Conservation (phyloP, 495 filamentous ascomycete genomes). For the Filosporella fistucella region DNA sequence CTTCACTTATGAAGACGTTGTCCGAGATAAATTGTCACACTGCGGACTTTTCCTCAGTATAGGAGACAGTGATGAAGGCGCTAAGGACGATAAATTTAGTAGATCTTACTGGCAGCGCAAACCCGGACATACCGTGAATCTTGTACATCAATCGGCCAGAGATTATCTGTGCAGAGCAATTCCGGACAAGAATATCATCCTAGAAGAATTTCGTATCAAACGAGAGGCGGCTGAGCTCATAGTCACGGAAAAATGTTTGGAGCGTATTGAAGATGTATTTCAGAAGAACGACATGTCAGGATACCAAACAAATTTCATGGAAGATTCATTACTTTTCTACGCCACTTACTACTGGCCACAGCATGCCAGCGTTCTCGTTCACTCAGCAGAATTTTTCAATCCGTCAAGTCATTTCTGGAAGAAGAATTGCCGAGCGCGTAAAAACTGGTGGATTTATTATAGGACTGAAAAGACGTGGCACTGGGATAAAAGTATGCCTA, state of each 20-base stretch:
- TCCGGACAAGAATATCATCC: slow-evolving; percentile 11
- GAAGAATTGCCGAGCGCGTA: slow-evolving; percentile 15
- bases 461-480: background rate
- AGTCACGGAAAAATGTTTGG: slow-evolving; percentile 20
- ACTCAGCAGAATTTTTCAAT: slow-evolving; percentile 17
- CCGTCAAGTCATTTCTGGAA: slow-evolving; percentile 22
- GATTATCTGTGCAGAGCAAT: slow-evolving; percentile 26
- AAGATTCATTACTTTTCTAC: slow-evolving; percentile 23
- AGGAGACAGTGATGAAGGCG: slow-evolving; percentile 8
- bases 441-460: slow-evolving; percentile 14
- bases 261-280: slow-evolving; percentile 17
- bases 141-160: slow-evolving; percentile 34
- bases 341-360: slow-evolving; percentile 19
- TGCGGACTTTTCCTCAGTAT: slow-evolving; percentile 26
- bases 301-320: slow-evolving; percentile 8
- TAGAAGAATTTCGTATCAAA: slow-evolving; percentile 23
- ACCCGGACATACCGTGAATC: slow-evolving; percentile 20
- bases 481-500: slow-evolving; percentile 2
- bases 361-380: slow-evolving; percentile 12
- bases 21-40: slow-evolving; percentile 18
- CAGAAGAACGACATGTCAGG: background rate
- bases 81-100: too few relatives aligned
- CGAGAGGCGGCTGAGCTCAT: slow-evolving; percentile 12
- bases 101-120: too few relatives aligned
- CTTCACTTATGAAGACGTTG: slow-evolving; percentile 12